Evolutionary conservation across 129 eudicot genomes (phyloP), one percentile per base, ranked within the genome.

Genomic region (Pittosporum tobira): DNA sequence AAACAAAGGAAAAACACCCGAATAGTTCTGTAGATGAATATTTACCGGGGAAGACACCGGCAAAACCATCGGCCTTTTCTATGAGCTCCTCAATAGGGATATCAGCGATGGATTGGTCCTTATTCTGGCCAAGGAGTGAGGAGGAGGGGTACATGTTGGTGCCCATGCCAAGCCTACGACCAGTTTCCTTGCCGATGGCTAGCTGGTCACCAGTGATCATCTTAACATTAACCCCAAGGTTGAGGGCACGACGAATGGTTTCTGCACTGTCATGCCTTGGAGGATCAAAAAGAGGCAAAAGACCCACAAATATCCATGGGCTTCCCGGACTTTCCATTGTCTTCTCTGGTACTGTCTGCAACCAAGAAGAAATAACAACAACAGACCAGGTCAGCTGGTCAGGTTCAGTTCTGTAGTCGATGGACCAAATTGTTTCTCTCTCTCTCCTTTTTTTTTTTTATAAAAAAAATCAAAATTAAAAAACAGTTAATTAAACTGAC

Each of bases 191-290:
- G n/a, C 81, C 96, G 19, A 87, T 87, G 52, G 96, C 96, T 50
- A 87, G 68, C 76, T 87, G 96, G 55, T 87, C 96, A 31, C 96
- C 96, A 3, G 93, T 87, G 62, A 87, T 87, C 96, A 87, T 87
- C 80, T 87, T 87, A 28, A 87, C 96, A 68, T 87, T 87, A 51
- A 87, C 96, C 60, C 96, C 96, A 61, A 87, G 96, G 57, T 70
- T 49, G 5, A 87, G 71, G 53, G 95, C 95, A 49, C 91, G 91
- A n/a, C 74, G 58, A 42, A 87, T 87, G 23, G 95, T 87, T 46
- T 87, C 95, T n/a, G 82, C 91, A 74, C 95, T 87, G 71, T 87
- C 95, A 53, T 82, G 91, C 81, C 95, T 87, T 58, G 95, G 95
- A 27, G 95, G 95, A 53, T 87, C 95, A 47, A 87, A 87, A 37